A percentile compares a stretch with the other conserved stretches of the same genome.
Conservation (phyloP, 805 yeast genomes). For the Metschnikowia reukaufii region DNA sequence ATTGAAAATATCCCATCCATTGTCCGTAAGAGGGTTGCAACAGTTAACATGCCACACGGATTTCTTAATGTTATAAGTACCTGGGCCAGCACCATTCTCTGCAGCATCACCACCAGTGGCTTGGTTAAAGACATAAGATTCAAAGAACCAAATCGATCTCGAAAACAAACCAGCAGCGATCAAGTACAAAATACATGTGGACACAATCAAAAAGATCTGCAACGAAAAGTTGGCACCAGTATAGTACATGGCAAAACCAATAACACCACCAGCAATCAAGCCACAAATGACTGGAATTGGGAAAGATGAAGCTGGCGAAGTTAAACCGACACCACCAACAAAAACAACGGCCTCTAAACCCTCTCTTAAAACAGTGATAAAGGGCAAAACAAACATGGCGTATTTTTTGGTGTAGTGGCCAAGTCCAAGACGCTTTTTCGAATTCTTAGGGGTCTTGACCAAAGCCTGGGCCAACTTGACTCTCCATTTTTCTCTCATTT, state of each 20-base stretch:
- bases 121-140: slow-evolving; percentile 60
- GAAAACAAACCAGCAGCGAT: slow-evolving; percentile 92
- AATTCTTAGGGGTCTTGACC: slow-evolving; percentile 42
- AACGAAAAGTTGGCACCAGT: slow-evolving; percentile 80
- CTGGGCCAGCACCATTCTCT: slow-evolving; percentile 91
- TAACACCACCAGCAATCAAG: slow-evolving; percentile 69
- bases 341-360: slow-evolving; percentile 62
- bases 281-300: slow-evolving; percentile 94
- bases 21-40: slow-evolving; percentile 88
- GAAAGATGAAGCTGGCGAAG: slow-evolving; percentile 50
- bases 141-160: slow-evolving; percentile 89
- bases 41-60: slow-evolving; percentile 97
- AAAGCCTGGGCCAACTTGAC: slow-evolving; percentile 86
- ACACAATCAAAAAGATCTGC: slow-evolving; percentile 80
- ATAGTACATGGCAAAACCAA: slow-evolving; percentile 72
- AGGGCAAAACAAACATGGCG: slow-evolving; percentile 86
- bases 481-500: slow-evolving; percentile 97
- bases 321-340: slow-evolving; percentile 46
- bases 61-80: slow-evolving; percentile 79
- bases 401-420: slow-evolving; percentile 67
- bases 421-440: slow-evolving; percentile 46
- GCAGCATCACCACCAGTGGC: slow-evolving; percentile 93
- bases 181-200: slow-evolving; percentile 86
- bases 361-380: slow-evolving; percentile 90
- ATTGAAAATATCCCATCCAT: slow-evolving; percentile 97